phyloP scores from a whole-genome alignment of 768 basidiomycete species.

The Mycena belliarum region DNA sequence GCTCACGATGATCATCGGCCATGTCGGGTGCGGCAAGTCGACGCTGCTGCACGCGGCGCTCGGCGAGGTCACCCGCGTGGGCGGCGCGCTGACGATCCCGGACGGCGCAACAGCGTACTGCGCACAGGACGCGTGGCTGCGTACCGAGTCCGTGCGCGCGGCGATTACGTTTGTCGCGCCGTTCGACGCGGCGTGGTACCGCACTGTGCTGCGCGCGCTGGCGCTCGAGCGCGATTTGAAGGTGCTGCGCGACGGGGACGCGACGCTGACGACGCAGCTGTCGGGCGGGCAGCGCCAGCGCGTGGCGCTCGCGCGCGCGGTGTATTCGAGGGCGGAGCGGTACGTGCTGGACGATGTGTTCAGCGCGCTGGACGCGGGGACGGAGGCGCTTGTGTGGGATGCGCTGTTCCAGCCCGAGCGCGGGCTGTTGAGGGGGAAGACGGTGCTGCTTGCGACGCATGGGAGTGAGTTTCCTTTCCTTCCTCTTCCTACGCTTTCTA shows the following conservation, averaged over 20 bases:
- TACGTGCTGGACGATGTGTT: conserved; percentile 7
- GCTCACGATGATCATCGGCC: conserved; percentile 6
- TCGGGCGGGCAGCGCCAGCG: conserved; percentile 1
- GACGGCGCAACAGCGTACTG: background rate
- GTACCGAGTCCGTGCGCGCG: background rate
- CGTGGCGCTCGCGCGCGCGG: conserved; percentile 6
- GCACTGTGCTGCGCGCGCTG: background rate
- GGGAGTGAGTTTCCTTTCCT: conserved; percentile 4
- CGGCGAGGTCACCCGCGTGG: background rate
- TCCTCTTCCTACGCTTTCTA: too few species aligned
- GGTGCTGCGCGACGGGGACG: background rate
- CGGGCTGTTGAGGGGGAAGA: background rate
- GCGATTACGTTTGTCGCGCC: background rate
- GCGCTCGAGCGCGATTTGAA: conserved; percentile 6
- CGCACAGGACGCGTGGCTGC: conserved; percentile 5
- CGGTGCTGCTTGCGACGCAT: conserved; percentile 8
- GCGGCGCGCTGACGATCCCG: background rate
- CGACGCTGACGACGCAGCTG: background rate
- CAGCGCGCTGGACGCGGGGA: conserved; percentile 4
- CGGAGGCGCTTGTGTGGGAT: conserved; percentile 2
- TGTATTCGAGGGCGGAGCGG: background rate
- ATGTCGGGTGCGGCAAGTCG: conserved; percentile 5
- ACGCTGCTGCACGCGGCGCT: conserved; percentile 6
- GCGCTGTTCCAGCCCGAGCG: background rate
- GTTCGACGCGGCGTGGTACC: conserved; percentile 4